phyloP scores from a whole-genome alignment of 2,329 filamentous ascomycete species.

The Pestalotiopsis sp. region DNA sequence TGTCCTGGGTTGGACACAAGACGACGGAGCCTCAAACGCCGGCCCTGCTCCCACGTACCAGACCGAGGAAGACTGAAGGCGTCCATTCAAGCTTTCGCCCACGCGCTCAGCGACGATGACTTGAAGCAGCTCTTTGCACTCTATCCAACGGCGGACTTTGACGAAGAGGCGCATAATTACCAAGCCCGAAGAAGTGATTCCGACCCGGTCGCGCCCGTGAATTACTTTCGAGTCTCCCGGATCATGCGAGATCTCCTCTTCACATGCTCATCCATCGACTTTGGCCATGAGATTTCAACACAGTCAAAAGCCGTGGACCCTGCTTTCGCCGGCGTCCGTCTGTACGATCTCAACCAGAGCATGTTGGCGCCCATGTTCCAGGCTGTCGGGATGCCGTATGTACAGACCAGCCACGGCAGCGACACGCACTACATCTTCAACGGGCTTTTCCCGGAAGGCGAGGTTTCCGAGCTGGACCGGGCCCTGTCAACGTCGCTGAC shows the following conservation, averaged over 20 bases:
- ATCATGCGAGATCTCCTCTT: constrained; percentile 25
- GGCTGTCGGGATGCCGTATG: constrained; percentile 7
- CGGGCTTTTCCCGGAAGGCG: not conserved
- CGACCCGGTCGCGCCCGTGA: constrained; percentile 20
- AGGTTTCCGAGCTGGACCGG: not conserved
- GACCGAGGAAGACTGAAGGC: constrained; percentile 24
- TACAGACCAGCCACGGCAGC: constrained; percentile 2
- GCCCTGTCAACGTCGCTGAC: not conserved
- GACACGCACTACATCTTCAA: not conserved
- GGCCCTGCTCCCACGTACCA: constrained; percentile 21
- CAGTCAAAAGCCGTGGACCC: constrained; percentile 12
- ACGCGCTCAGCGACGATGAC: constrained; percentile 17
- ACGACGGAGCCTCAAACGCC: constrained; percentile 28
- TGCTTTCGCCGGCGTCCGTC: not conserved
- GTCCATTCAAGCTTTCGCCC: constrained; percentile 17
- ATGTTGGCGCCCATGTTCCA: constrained; percentile 8
- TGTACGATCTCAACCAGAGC: constrained; percentile 12
- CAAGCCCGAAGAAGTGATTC: constrained; percentile 17
- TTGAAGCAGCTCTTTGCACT: constrained; percentile 24
- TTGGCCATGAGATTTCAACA: constrained; percentile 17
- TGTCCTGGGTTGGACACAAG: constrained; percentile 28
- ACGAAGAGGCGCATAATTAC: constrained; percentile 20
- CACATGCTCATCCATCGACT: constrained; percentile 23
- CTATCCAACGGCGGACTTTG: constrained; percentile 27
- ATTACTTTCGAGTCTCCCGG: constrained; percentile 23